These are phyloP conservation scores for Desmodesmus armatus DNA, from an alignment of 139 green algal genomes.

Conservation along the genomic window DNA sequence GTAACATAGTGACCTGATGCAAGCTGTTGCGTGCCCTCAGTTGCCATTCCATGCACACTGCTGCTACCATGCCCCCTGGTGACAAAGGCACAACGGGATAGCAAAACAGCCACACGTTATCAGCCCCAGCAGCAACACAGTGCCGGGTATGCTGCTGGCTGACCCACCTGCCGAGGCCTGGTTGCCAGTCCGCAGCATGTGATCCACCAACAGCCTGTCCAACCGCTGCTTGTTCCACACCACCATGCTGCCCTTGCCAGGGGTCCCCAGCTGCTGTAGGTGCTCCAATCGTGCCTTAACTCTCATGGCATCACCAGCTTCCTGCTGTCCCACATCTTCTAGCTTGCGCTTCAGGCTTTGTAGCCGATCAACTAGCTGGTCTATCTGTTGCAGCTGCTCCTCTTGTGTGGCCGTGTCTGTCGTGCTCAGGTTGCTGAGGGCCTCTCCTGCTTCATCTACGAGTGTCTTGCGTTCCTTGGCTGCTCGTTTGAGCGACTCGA, in stretches of 20 bases:
- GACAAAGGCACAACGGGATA: too few species aligned
- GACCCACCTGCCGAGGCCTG: slow-evolving; percentile 50
- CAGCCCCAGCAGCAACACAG: too few species aligned
- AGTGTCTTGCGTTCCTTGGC: slow-evolving; percentile 83
- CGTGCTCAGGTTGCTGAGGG: slow-evolving; percentile 26
- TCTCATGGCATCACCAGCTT: slow-evolving; percentile 72
- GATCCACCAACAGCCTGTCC: slow-evolving; percentile 81
- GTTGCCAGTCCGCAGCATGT: slow-evolving; percentile 83
- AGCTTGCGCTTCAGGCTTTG: slow-evolving; percentile 85
- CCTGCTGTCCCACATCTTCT: slow-evolving; percentile 59
- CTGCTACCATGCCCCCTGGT: background rate
- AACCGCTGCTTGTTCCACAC: slow-evolving; percentile 79
- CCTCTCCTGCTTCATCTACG: slow-evolving; percentile 67
- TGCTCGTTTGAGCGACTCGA: slow-evolving; percentile 80
- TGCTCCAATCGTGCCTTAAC: slow-evolving; percentile 75
- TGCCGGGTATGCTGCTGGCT: background rate
- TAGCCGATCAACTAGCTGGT: slow-evolving; percentile 59
- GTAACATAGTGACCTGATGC: too few species aligned
- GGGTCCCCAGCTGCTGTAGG: slow-evolving; percentile 57
- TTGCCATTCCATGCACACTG: background rate
- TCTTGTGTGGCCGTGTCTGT: background rate
- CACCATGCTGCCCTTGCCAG: slow-evolving; percentile 53
- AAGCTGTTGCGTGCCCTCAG: too few species aligned
- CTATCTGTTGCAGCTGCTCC: slow-evolving; percentile 55
- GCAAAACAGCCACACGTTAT: too few species aligned